Evolutionary conservation across 495 filamentous ascomycete species (phyloP).

Genomic region (Glonium stellatum): DNA sequence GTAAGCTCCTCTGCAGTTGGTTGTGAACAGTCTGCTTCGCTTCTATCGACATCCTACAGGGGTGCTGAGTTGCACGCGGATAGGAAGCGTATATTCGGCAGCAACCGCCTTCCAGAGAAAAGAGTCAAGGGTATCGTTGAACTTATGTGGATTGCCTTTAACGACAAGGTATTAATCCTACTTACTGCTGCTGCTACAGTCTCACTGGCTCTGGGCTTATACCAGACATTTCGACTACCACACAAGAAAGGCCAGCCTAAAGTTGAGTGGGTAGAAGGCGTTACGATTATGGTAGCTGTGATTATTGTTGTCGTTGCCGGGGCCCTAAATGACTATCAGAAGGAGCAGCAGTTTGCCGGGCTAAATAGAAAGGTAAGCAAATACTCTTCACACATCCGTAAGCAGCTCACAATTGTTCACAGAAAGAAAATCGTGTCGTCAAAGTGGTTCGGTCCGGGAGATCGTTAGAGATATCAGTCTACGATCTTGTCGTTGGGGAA

Average conservation of each 20-base stretch:
- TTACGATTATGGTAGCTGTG: constrained; percentile 44
- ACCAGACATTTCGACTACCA: constrained; percentile 48
- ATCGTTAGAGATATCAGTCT: constrained; percentile 67
- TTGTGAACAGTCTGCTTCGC: constrained; percentile 29
- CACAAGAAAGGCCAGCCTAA: constrained; percentile 29
- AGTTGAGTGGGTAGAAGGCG: constrained; percentile 44
- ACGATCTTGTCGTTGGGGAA: constrained; percentile 78
- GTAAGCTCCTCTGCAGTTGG: not conserved
- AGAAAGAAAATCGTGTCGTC: constrained; percentile 50
- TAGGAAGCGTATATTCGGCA: constrained; percentile 60
- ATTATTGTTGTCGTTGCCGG: constrained; percentile 41
- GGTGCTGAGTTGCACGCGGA: constrained; percentile 53
- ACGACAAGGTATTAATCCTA: constrained; percentile 76
- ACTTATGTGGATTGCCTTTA: constrained; percentile 75
- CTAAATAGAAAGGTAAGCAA: constrained; percentile 43
- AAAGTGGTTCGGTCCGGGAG: constrained; percentile 73
- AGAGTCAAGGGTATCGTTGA: constrained; percentile 65
- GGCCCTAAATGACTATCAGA: constrained; percentile 42
- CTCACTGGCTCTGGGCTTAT: constrained; percentile 75
- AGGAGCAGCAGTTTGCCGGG: constrained; percentile 44
- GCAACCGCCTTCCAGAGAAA: constrained; percentile 62
- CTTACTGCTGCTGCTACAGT: constrained; percentile 72
- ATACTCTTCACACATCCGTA: no score
- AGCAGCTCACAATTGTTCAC: no score
- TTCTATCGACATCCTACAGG: constrained; percentile 27